Evolutionary conservation across 2,329 filamentous ascomycete species (phyloP).

Genomic region (Blastomyces emzantsi): DNA sequence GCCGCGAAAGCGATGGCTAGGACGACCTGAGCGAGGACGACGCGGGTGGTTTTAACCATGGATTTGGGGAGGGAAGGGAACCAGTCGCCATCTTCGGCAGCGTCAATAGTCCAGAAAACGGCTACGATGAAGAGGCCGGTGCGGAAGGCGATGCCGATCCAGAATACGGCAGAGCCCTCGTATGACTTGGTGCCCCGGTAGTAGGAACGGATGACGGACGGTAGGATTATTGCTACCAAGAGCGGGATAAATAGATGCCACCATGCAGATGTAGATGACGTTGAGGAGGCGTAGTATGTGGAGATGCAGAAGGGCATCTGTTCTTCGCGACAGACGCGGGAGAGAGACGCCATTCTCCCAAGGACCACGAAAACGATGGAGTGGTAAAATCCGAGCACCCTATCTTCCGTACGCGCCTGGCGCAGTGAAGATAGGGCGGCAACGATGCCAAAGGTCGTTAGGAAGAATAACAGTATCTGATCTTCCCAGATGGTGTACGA

Average conservation of each 20-base stretch:
- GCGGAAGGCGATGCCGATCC: conserved; percentile 75
- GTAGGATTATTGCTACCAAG: conserved; percentile 60
- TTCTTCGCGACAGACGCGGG: conserved; percentile 89
- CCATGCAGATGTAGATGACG: conserved; percentile 81
- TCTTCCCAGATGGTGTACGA: conserved; percentile 99
- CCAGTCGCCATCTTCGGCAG: conserved; percentile 77
- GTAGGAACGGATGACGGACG: conserved; percentile 72
- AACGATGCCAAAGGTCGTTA: conserved; percentile 76
- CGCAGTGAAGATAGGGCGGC: conserved; percentile 66
- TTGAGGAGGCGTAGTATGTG: conserved; percentile 88
- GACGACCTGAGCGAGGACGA: conserved; percentile 69
- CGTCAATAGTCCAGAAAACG: conserved; percentile 79
- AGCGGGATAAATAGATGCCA: conserved; percentile 84
- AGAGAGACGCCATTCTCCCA: conserved; percentile 72
- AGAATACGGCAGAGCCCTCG: conserved; percentile 72
- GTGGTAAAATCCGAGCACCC: conserved; percentile 72
- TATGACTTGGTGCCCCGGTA: conserved; percentile 77
- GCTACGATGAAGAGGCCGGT: conserved; percentile 66
- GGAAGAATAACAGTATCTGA: conserved; percentile 83
- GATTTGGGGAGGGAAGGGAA: conserved; percentile 53
- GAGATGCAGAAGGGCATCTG: conserved; percentile 96
- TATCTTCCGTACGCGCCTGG: conserved; percentile 56
- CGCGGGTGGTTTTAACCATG: conserved; percentile 62
- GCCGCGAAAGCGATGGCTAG: conserved; percentile 74
- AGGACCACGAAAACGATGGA: conserved; percentile 74